Evolutionary conservation across 192 early-diverging fungal species (phyloP).

Genomic region (Podila minutissima): DNA sequence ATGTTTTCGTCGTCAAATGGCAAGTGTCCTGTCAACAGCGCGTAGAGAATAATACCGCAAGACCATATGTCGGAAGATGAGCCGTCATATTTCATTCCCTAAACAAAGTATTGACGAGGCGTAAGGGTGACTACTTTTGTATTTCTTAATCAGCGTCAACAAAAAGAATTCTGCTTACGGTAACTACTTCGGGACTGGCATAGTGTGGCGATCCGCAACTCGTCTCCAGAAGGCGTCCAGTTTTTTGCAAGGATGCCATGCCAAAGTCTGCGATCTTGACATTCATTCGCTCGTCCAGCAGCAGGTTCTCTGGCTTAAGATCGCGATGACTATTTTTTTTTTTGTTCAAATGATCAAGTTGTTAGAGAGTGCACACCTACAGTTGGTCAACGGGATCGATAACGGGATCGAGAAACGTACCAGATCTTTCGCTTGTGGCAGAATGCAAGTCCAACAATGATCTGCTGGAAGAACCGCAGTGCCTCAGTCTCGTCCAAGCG

Average conservation of each 20-base stretch:
- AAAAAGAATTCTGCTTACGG: conserved; percentile 15
- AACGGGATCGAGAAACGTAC: neutral
- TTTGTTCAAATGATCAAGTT: neutral
- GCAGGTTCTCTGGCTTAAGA: conserved; percentile 70
- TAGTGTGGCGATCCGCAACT: conserved; percentile 83
- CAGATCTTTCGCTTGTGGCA: conserved; percentile 71
- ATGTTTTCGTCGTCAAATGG: conserved; percentile 72
- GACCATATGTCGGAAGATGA: conserved; percentile 83
- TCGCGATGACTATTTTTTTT: conserved; percentile 64
- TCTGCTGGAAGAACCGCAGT: conserved; percentile 64
- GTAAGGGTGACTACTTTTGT: too few species aligned
- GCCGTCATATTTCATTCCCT: conserved; percentile 72
- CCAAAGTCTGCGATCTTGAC: conserved; percentile 79
- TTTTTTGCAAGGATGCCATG: conserved; percentile 62
- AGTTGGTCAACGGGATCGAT: neutral
- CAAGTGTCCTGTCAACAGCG: conserved; percentile 75
- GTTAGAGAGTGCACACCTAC: neutral
- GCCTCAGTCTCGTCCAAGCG: conserved; percentile 56
- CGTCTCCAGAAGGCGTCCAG: conserved; percentile 56
- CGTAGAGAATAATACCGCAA: conserved; percentile 81
- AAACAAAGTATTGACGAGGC: neutral
- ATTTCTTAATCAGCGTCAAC: neutral
- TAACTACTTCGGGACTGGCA: conserved; percentile 74
- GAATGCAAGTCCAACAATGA: conserved; percentile 66
- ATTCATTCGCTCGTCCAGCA: conserved; percentile 50